Percentiles rank a stretch among this genome's conserved stretches.
Conservation (phyloP, 75 land plant genomes). For the Pinus tabuliformis region DNA sequence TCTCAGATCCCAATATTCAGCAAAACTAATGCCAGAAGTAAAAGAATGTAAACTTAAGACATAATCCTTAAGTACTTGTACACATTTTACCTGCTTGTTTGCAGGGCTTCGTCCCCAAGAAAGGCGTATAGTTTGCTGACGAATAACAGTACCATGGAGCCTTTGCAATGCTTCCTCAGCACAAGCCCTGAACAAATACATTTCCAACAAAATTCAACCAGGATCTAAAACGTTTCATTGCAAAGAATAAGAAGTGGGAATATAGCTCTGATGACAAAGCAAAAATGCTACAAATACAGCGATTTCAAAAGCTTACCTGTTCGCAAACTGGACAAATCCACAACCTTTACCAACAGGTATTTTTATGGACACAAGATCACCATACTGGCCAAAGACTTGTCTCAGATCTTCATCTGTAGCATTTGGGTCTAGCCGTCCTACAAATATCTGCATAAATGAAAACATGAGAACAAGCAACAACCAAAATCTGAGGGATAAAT, state of each 20-base stretch:
- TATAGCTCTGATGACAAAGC: not conserved
- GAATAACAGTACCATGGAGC: constrained; percentile 74
- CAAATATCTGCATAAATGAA: constrained; percentile 68
- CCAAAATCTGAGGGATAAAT: not conserved
- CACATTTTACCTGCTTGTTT: constrained; percentile 63
- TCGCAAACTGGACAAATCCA: constrained; percentile 90
- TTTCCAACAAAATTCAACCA: not conserved
- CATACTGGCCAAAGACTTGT: constrained; percentile 76
- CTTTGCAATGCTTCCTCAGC: constrained; percentile 81
- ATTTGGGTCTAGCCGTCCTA: constrained; percentile 86
- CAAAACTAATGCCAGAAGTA: not conserved
- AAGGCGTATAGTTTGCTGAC: constrained; percentile 73
- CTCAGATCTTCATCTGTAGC: constrained; percentile 79
- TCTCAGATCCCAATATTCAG: not conserved
- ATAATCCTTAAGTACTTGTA: not conserved
- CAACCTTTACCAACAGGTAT: constrained; percentile 95
- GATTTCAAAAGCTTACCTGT: constrained; percentile 43
- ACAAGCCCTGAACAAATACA: constrained; percentile 40
- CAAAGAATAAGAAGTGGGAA: not conserved
- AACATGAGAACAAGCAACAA: not conserved
- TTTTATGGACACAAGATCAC: constrained; percentile 86
- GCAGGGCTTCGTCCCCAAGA: constrained; percentile 95
- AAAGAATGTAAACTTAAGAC: not conserved
- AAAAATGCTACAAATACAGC: not conserved
- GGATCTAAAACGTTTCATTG: not conserved